A percentile compares a stretch with the other conserved stretches of the same genome.
These are phyloP conservation scores for Beverwykella pulmonaria DNA, from an alignment of 495 filamentous ascomycete genomes.

Conservation along the genomic window DNA sequence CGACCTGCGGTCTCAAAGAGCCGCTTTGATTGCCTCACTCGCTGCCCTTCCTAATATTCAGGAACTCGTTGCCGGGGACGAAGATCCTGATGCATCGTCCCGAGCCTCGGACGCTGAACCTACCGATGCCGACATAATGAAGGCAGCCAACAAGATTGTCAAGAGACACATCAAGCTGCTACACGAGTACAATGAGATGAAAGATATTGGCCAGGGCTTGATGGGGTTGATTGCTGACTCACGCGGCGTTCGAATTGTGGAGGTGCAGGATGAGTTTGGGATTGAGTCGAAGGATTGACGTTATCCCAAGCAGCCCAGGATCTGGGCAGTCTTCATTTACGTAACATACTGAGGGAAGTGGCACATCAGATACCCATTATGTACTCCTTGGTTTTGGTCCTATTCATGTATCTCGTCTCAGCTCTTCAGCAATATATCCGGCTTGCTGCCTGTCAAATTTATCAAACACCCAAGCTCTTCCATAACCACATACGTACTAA, in stretches of 20 bases:
- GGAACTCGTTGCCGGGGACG: conserved; percentile 3
- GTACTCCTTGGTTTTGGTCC: neutral
- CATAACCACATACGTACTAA: too few relatives aligned
- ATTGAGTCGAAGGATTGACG: conserved; percentile 44
- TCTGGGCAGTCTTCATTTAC: neutral
- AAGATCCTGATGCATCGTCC: conserved; percentile 4
- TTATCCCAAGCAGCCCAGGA: neutral
- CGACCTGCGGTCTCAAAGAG: conserved; percentile 24
- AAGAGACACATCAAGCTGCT: conserved; percentile 68
- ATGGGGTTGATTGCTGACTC: conserved; percentile 75
- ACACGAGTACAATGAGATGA: conserved; percentile 79
- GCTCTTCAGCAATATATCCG: neutral
- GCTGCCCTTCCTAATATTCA: conserved; percentile 23
- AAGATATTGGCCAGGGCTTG: conserved; percentile 71
- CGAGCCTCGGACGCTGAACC: conserved; percentile 22
- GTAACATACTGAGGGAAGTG: neutral
- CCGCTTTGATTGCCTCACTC: conserved; percentile 27
- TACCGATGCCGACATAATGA: conserved; percentile 33
- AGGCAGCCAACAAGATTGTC: conserved; percentile 52
- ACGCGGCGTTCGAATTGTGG: conserved; percentile 61
- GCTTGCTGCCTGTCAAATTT: neutral
- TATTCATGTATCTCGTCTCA: neutral
- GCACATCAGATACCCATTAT: neutral
- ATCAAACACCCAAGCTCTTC: neutral
- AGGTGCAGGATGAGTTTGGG: conserved; percentile 63